phyloP scores from a whole-genome alignment of 75 land plant genomes.

The Selaginella tamariscina region DNA sequence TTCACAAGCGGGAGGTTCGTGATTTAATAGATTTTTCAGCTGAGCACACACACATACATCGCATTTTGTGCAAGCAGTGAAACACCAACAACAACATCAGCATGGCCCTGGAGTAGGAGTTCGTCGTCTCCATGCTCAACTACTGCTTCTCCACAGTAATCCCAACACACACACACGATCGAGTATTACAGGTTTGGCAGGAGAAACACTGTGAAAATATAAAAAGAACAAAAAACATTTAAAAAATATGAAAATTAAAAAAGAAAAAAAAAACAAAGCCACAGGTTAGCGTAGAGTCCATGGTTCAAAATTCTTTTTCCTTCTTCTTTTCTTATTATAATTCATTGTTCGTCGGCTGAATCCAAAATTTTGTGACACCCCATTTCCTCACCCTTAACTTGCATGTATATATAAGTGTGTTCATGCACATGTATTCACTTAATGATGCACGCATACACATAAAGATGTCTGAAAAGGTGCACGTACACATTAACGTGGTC shows the following conservation, averaged over 20 bases:
- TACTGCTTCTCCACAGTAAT: background rate
- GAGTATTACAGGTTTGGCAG: background rate
- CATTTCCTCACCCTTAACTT: too few species aligned
- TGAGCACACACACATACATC: background rate
- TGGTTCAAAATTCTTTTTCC: background rate
- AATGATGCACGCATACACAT: too few species aligned
- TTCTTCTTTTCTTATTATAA: background rate
- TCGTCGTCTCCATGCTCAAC: conserved; percentile 1
- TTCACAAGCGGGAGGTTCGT: conserved; percentile 1
- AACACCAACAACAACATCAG: background rate
- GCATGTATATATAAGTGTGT: too few species aligned
- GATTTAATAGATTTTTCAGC: background rate
- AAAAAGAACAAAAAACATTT: background rate
- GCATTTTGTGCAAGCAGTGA: background rate
- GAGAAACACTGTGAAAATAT: background rate
- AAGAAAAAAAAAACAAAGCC: background rate
- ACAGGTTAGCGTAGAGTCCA: background rate
- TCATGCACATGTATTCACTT: too few species aligned
- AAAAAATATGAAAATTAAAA: background rate
- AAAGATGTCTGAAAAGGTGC: too few species aligned
- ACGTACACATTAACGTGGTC: too few species aligned
- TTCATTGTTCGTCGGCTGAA: background rate
- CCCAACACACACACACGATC: background rate
- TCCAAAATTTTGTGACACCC: background rate
- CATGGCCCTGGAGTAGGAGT: background rate